Evolutionary conservation across 495 filamentous ascomycete species (phyloP), one percentile per base, ranked within the genome.

Genomic region (Daldinia grandis): DNA sequence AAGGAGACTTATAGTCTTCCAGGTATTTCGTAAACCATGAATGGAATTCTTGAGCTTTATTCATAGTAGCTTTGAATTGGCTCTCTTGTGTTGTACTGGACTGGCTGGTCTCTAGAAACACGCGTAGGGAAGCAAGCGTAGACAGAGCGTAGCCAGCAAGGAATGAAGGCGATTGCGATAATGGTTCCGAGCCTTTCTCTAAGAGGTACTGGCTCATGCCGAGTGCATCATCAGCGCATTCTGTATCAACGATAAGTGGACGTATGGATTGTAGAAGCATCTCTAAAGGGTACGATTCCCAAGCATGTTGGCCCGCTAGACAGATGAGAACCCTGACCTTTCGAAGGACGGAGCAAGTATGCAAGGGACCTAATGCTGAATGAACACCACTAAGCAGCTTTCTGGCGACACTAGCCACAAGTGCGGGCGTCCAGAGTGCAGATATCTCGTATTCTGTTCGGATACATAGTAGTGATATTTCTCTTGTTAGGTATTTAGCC

Each of bases 171-270:
- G 83, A 81, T 31, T 86, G 79, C 9, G 72, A 76, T 27, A 98
- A 80, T 74, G 95, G 90, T 21, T 79, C 61, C 17, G 81, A 84
- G 6, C 96, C 94, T 49, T 85, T 81, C 5, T 87, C 83, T 8
- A 98, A 78, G 2, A 99, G 84, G 75, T 97, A 98, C 81, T 93
- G 93, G 44, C 92, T 85, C 33, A 99, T 86, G 0, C 93, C 95
- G 33, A 98, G 80, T 5, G 92, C 88, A 81, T 99, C 95, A 69
- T 97, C 92, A n/a, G 94, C 91, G 77, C 94, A 98, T 73, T 94
- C 88, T 2, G 87, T 80, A 72, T 98, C 92, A 1, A 88, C 87
- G 19, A 98, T 83, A 67, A 92, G 97, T 1, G 90, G 89, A 17
- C 90, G 84, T 42, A 98, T 84, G 4, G 92, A 88, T 72, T 93